Base-by-base conservation (phyloP, 1,284 basidiomycete genomes). In the Cryptococcus sp. region DNA sequence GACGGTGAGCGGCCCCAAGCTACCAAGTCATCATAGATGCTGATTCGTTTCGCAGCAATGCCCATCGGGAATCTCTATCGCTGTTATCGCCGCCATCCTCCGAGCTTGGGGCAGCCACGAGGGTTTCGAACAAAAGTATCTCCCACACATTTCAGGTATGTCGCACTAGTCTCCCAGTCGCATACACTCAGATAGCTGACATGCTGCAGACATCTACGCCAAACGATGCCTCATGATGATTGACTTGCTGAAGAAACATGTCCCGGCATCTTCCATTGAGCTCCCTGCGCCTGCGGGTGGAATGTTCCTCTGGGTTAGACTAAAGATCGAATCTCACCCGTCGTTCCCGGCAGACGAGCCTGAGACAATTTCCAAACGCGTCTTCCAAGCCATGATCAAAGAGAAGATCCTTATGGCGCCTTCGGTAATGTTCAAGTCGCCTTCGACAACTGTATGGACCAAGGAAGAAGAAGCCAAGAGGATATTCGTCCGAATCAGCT, bases 241-340 rank as follows among this genome's bases (percentile, higher is more conserved):
- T 52, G 38, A 44, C 20, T 52, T 66, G 2, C 63, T 75, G 38
- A 58, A 67, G 23, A 61, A 69, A 50, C 55, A 74, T 48, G 63
- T 70, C 19, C 69, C 70, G 1, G 5, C 49, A 7, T 52, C 53
- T 17, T 52, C 64, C 1, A 52, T 59, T 52, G 67, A 71, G 52
- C 59, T 67, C 52, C 66, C 70, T 11, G 47, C 54, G 19, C 56
- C 63, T 3, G 49, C 53, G 5, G 72, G 69, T 5, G 74, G 75
- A 41, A 76, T 76, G 74, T 75, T 75, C 67, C 55, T 72, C 61
- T 75, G 66, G 64, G 53, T 75, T 38, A 62, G 71, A 43, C 55
- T 76, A 29, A 64, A 64, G 52, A 59, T 67, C 52, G 72, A 72
- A 54, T 52, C 52, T 11, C 73, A 75, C 62, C 73, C 75, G 10